Base-by-base conservation (phyloP, 345 rosid genomes). In the Eucalyptus microcorys region DNA sequence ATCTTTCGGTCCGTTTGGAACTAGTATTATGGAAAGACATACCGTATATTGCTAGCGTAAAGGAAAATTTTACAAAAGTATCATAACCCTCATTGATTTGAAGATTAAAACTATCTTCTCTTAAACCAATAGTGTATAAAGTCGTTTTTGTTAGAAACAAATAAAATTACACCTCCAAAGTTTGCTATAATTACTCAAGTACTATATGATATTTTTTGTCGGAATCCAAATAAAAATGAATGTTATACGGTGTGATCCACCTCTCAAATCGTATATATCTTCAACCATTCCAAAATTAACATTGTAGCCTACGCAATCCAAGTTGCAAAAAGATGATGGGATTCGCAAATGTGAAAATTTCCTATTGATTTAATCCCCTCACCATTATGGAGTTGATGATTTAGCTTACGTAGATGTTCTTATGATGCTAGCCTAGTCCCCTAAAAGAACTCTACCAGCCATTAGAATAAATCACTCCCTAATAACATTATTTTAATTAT, bases 11-110 rank as follows among this genome's bases (percentile, higher is more conserved):
- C 27, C 83, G 14, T 71, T 71, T 71, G 45, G 81, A 37, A 5
- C 83, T 10, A 71, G 47, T 40, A 10, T 21, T 21, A 40, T 40
- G 30, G 47, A n/a, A 64, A 64, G 32, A 64, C 37, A n/a, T 14
- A 15, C 40, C 76, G 1, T 14, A 64, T 14, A 64, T 64, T n/a
- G 21, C 40, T 0, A n/a, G 21, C 0, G 40, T 15, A 64, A n/a
- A n/a, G 34, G 10, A 64, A 64, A 64, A 7, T 64, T 64, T n/a
- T 4, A 64, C 76, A 7, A 64, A 4, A n/a, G 40, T 15, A 7
- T 64, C 10, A 64, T n/a, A 64, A 64, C 76, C 37, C 37, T 34
- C 16, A n/a, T 64, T 64, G 76, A n/a, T 64, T 64, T 14, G 76
- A 64, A n/a, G 47, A 37, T 40, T 76, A 37, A 76, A 37, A 34